Conservation (phyloP, 805 yeast genomes). For the Saccharomycopsis sp. region DNA sequence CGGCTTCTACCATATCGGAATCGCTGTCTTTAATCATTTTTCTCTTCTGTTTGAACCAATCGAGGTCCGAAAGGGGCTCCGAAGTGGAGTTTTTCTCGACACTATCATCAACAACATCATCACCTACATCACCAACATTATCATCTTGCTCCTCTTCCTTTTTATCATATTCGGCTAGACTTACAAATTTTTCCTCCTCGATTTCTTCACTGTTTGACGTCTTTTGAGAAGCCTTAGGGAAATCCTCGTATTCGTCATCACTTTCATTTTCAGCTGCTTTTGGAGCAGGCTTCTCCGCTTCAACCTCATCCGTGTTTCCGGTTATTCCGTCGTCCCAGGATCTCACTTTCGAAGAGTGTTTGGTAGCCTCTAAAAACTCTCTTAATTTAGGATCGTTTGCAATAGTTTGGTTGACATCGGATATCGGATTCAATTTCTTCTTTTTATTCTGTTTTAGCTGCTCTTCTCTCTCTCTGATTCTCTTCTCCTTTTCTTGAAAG, state of each 20-base stretch:
- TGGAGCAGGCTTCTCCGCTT: not conserved
- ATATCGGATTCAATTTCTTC: conserved; percentile 26
- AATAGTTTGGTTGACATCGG: conserved; percentile 52
- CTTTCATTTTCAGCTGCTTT: conserved; percentile 32
- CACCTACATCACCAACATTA: not conserved
- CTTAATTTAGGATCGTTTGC: conserved; percentile 58
- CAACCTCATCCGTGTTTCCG: conserved; percentile 23
- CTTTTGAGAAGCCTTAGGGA: conserved; percentile 24
- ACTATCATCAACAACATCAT: conserved; percentile 11
- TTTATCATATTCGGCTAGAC: conserved; percentile 29
- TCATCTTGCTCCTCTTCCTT: conserved; percentile 9
- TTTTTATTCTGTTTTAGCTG: conserved; percentile 30
- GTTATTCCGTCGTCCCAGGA: conserved; percentile 64
- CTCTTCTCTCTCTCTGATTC: conserved; percentile 35
- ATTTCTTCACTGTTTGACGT: no score
- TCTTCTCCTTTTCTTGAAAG: conserved; percentile 42
- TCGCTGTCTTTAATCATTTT: conserved; percentile 56
- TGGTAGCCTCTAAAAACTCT: conserved; percentile 80
- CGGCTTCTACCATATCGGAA: not conserved
- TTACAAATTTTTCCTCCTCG: conserved; percentile 45
- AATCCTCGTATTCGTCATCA: conserved; percentile 37
- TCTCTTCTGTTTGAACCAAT: conserved; percentile 78
- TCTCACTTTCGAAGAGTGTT: conserved; percentile 60
- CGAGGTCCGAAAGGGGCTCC: conserved; percentile 64
- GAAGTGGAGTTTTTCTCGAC: conserved; percentile 33